A percentile compares a stretch with the other conserved stretches of the same genome.
Evolutionary conservation across 177 flowering plant species (phyloP).

Genomic region (Vitis hybrid): DNA sequence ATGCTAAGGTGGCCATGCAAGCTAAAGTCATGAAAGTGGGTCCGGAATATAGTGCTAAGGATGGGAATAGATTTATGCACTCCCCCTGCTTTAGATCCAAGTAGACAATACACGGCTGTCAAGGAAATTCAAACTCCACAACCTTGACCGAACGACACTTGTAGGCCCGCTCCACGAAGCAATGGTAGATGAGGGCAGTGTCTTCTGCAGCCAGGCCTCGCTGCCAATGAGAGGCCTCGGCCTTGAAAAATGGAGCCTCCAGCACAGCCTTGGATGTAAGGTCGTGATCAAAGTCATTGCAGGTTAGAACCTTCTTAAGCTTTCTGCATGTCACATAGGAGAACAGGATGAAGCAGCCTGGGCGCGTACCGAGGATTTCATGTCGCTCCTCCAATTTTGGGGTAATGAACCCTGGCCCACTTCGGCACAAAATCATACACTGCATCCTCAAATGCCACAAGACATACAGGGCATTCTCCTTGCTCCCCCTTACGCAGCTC

Average conservation of each 20-base stretch:
- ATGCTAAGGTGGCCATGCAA: no score
- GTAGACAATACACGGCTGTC: no score
- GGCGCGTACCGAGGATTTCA: constrained; percentile 23
- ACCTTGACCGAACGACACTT: no score
- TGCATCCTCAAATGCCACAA: constrained; percentile 35
- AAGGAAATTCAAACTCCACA: no score
- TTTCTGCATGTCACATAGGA: constrained; percentile 36
- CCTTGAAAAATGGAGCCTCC: constrained; percentile 35
- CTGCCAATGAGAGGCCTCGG: constrained; percentile 31
- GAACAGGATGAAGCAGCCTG: constrained; percentile 26
- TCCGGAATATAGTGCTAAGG: no score
- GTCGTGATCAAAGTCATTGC: constrained; percentile 28
- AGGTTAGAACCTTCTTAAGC: constrained; percentile 28
- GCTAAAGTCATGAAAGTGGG: no score
- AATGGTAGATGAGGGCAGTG: neutral
- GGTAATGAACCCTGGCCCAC: constrained; percentile 27
- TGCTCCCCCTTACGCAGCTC: no score
- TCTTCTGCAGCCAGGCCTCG: constrained; percentile 24
- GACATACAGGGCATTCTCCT: no score
- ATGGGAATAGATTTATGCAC: no score
- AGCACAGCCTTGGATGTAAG: constrained; percentile 24
- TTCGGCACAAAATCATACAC: constrained; percentile 30
- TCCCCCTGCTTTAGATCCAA: no score
- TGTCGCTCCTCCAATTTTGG: constrained; percentile 25
- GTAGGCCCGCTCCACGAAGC: no score